These are phyloP conservation scores for Phlyctochytrium arcticum DNA, from an alignment of 192 early-diverging fungal genomes.

Conservation along the genomic window DNA sequence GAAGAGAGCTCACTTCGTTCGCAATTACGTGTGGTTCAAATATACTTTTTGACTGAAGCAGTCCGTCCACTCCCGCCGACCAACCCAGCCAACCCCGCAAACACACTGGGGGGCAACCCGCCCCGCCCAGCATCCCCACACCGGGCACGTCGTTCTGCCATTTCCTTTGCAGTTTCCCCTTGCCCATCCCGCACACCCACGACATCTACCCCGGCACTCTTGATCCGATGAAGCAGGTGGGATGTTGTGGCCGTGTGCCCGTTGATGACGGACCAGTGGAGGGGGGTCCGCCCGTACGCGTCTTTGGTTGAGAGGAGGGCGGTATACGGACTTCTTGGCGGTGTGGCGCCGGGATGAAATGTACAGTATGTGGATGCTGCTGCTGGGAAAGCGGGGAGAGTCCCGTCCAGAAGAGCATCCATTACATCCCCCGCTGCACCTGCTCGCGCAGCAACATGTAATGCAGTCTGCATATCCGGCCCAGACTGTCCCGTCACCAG, in stretches of 20 bases:
- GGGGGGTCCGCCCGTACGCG: conserved; percentile 20
- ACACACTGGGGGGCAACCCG: conserved; percentile 31
- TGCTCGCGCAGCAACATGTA: conserved; percentile 33
- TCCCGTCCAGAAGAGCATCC: not conserved
- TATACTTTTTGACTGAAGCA: too few species aligned
- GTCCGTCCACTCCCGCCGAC: conserved; percentile 35
- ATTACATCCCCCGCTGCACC: conserved; percentile 29
- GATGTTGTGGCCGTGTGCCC: too few species aligned
- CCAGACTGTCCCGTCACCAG: not conserved
- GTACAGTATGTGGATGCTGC: not conserved
- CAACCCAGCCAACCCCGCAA: conserved; percentile 37
- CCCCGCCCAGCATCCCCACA: conserved; percentile 33
- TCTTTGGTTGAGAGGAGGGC: too few species aligned
- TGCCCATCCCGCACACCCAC: conserved; percentile 8
- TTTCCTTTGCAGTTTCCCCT: conserved; percentile 25
- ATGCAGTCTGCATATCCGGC: conserved; percentile 20
- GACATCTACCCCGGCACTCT: conserved; percentile 21
- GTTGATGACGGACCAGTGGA: conserved; percentile 41
- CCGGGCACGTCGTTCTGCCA: conserved; percentile 37
- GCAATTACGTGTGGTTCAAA: too few species aligned
- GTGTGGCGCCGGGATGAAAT: too few species aligned
- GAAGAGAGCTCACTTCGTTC: too few species aligned
- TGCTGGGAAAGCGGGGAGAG: not conserved
- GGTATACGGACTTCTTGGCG: too few species aligned
- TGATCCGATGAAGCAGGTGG: too few species aligned